Conservation (phyloP, 495 filamentous ascomycete genomes). For the Talaromyces adpressus region DNA sequence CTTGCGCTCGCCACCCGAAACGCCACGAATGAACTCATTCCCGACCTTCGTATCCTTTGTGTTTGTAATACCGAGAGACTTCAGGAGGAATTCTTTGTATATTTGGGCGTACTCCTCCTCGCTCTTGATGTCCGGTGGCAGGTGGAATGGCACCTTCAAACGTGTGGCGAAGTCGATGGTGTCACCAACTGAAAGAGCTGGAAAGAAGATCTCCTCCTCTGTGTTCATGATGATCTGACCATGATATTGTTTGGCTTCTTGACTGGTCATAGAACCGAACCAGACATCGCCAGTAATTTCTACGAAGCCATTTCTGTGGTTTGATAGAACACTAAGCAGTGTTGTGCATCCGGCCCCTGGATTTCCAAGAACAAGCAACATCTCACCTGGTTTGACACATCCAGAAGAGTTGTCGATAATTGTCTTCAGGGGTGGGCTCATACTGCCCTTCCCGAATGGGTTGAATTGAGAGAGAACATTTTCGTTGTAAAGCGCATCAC, state of each 20-base stretch:
- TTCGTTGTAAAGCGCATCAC: too few relatives aligned
- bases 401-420: too few relatives aligned
- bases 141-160: constrained; percentile 67
- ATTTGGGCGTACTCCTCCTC: too few relatives aligned
- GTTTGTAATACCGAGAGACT: constrained; percentile 84
- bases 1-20: constrained; percentile 79
- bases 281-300: constrained; percentile 70
- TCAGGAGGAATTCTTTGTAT: constrained; percentile 69
- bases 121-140: constrained; percentile 57
- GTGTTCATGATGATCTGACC: constrained; percentile 83
- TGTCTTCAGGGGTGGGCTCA: too few relatives aligned
- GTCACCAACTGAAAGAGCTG: constrained; percentile 75
- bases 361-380: constrained; percentile 81
- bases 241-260: constrained; percentile 56
- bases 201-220: constrained; percentile 76
- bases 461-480: too few relatives aligned
- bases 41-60: constrained; percentile 76
- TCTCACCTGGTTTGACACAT: constrained; percentile 75
- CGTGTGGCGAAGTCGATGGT: constrained; percentile 76
- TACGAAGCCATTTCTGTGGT: constrained; percentile 74
- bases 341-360: constrained; percentile 85
- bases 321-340: constrained; percentile 80
- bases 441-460: too few relatives aligned
- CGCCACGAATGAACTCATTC: constrained; percentile 70
- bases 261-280: constrained; percentile 64